A percentile compares a stretch with the other conserved stretches of the same genome.
These are phyloP conservation scores for Colletotrichum higginsianum DNA, from an alignment of 2,329 filamentous ascomycete genomes.

Conservation along the genomic window DNA sequence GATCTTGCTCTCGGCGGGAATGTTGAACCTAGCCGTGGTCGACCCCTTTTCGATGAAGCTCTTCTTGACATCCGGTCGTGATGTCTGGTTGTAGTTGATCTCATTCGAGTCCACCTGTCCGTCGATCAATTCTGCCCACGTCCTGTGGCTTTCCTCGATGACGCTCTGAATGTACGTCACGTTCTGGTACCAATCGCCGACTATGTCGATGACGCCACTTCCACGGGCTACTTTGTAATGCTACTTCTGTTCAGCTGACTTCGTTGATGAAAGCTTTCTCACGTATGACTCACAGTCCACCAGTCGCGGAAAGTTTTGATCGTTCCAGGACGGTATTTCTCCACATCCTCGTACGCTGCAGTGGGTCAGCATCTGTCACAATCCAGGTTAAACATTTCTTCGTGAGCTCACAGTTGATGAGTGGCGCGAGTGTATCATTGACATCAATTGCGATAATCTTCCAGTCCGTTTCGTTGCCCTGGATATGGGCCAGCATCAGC, in stretches of 20 bases:
- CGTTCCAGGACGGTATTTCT: constrained; percentile 56
- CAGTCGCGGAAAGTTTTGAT: constrained; percentile 54
- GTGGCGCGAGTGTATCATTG: constrained; percentile 54
- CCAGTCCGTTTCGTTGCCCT: constrained; percentile 57
- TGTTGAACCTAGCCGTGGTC: constrained; percentile 50
- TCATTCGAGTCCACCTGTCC: constrained; percentile 54
- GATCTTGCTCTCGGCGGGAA: constrained; percentile 50
- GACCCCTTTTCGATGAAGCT: constrained; percentile 53
- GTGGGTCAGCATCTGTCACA: not conserved
- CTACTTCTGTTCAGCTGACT: constrained; percentile 40
- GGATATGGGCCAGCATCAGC: not conserved
- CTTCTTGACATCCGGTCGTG: constrained; percentile 47
- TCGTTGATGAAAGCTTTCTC: fast-evolving
- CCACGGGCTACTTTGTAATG: constrained; percentile 59
- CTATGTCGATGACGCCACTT: constrained; percentile 53
- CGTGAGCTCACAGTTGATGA: constrained; percentile 51
- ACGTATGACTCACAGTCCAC: constrained; percentile 52
- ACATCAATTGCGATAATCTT: constrained; percentile 58
- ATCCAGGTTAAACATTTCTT: fast-evolving
- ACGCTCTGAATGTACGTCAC: constrained; percentile 50
- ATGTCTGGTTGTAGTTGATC: constrained; percentile 60
- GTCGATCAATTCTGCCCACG: constrained; percentile 57
- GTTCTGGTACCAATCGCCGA: constrained; percentile 55
- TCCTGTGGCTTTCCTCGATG: constrained; percentile 55
- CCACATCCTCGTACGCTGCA: constrained; percentile 54